phyloP scores from a whole-genome alignment of 208 protist genomes.

The Angomonas ambiguus region DNA sequence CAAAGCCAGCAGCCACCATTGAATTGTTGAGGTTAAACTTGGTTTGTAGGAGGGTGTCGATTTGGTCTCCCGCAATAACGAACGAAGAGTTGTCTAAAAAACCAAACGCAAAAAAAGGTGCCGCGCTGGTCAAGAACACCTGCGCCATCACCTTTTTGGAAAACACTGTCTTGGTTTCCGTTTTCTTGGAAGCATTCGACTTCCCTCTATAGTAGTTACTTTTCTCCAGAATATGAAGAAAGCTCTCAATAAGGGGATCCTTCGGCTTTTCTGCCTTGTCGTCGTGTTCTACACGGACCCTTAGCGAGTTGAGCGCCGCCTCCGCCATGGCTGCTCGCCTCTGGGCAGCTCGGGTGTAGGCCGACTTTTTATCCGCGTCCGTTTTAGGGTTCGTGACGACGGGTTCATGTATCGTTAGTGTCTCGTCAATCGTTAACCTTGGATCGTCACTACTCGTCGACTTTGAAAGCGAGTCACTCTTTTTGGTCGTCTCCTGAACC shows the following conservation, averaged over 20 bases:
- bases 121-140: slow-evolving; percentile 38
- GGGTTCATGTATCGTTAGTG: neutral
- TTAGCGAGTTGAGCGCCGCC: neutral
- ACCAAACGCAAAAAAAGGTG: slow-evolving; percentile 86
- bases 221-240: neutral
- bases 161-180: slow-evolving; percentile 29
- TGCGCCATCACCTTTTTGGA: slow-evolving; percentile 39
- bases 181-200: neutral
- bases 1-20: slow-evolving; percentile 78
- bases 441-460: neutral
- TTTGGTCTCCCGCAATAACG: slow-evolving; percentile 68
- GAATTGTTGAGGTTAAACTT: slow-evolving; percentile 39
- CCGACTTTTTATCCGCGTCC: neutral
- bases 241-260: neutral
- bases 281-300: neutral
- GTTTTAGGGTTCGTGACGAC: neutral
- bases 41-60: slow-evolving; percentile 62
- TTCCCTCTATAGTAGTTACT: neutral
- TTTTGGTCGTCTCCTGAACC: neutral
- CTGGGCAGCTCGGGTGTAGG: neutral
- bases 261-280: neutral
- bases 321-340: neutral
- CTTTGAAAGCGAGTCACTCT: neutral
- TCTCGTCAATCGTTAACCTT: neutral
- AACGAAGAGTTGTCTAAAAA: slow-evolving; percentile 81